phyloP scores from a whole-genome alignment of 1,284 basidiomycete genomes.

The Ceratobasidium sp. region DNA sequence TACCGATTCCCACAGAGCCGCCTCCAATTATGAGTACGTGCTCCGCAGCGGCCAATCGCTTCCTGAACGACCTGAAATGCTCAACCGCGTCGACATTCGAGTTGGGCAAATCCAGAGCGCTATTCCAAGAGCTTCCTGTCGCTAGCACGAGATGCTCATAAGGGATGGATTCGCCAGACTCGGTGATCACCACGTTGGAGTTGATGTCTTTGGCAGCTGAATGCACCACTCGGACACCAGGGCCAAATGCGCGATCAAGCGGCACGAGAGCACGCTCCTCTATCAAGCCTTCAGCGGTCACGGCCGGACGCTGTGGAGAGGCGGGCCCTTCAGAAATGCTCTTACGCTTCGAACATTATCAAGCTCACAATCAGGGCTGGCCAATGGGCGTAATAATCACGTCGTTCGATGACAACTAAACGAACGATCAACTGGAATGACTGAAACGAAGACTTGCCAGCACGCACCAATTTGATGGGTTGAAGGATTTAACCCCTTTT shows the following conservation, averaged over 20 bases:
- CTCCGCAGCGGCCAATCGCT: conserved; percentile 61
- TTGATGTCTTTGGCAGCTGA: conserved; percentile 57
- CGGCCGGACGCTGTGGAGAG: conserved; percentile 56
- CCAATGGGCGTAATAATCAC: conserved; percentile 38
- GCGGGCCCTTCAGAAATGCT: not conserved
- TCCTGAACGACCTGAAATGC: conserved; percentile 60
- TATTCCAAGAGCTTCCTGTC: conserved; percentile 67
- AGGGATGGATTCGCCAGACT: conserved; percentile 62
- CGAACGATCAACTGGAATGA: conserved; percentile 33
- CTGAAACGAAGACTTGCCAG: not conserved
- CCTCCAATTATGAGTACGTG: conserved; percentile 69
- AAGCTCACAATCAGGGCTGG: conserved; percentile 30
- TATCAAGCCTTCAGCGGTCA: conserved; percentile 57
- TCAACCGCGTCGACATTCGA: conserved; percentile 56
- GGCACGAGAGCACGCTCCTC: conserved; percentile 58
- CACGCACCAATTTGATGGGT: conserved; percentile 38
- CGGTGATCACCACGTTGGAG: conserved; percentile 54
- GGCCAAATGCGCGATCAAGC: conserved; percentile 54
- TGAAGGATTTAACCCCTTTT: not conserved
- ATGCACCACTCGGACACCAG: conserved; percentile 25
- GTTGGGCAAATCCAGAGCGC: conserved; percentile 62
- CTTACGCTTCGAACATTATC: not conserved
- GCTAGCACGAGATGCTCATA: conserved; percentile 67
- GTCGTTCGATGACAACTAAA: conserved; percentile 43
- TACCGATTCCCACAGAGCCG: conserved; percentile 71